Conservation (phyloP, 2,329 filamentous ascomycete genomes). For the Tolypocladium nubicola region DNA sequence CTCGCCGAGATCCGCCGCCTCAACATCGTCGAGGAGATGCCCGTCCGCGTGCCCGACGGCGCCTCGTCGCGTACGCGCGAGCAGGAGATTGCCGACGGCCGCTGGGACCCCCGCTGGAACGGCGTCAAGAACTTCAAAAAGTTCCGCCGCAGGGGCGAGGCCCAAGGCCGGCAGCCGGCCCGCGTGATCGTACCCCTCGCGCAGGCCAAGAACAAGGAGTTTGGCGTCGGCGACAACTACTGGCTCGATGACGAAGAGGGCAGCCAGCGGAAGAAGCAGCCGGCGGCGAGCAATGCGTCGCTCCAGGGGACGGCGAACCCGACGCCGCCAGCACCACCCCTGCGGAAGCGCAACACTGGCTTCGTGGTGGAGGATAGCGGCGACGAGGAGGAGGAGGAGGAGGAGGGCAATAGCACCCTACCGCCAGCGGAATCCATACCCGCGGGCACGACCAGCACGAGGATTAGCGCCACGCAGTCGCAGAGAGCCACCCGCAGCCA, state of each 20-base stretch:
- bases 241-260: constrained; percentile 51
- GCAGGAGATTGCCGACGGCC: constrained; percentile 39
- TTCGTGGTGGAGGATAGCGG: constrained; percentile 26
- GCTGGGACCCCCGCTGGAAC: constrained; percentile 88
- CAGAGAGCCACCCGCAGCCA: constrained; percentile 18
- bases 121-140: constrained; percentile 93
- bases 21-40: constrained; percentile 68
- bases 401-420: constrained; percentile 7
- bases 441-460: constrained; percentile 13
- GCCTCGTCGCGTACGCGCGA: constrained; percentile 25
- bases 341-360: constrained; percentile 10
- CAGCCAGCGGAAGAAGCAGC: constrained; percentile 15
- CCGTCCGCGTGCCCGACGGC: constrained; percentile 36
- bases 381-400: constrained; percentile 20
- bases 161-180: constrained; percentile 27
- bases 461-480: constrained; percentile 14
- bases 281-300: constrained; percentile 11
- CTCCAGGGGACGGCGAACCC: not conserved
- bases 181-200: constrained; percentile 60
- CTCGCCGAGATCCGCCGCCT: constrained; percentile 63
- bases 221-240: constrained; percentile 66
- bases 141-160: constrained; percentile 54
- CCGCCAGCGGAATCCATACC: constrained; percentile 1
- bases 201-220: constrained; percentile 59
- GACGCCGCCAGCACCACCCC: constrained; percentile 2